Conservation (phyloP, 2,329 filamentous ascomycete genomes). For the Sclerotinia minor region DNA sequence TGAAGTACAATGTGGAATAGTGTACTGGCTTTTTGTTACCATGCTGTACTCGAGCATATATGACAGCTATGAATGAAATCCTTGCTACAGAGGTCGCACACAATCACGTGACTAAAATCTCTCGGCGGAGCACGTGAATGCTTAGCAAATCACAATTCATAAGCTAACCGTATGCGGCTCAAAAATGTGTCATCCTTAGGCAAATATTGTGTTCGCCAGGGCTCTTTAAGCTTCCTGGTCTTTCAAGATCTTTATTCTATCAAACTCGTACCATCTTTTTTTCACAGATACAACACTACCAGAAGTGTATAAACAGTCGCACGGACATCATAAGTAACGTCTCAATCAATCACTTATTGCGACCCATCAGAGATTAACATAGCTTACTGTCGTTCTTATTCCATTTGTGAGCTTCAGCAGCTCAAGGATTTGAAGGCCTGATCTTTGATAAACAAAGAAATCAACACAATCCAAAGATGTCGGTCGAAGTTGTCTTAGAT, state of each 20-base stretch:
- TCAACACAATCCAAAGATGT: constrained; percentile 56
- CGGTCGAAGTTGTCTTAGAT: constrained; percentile 72
- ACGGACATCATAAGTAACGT: not conserved
- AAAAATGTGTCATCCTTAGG: constrained; percentile 15
- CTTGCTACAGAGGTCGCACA: too few species aligned
- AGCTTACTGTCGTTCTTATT: not conserved
- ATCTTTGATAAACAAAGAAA: constrained; percentile 27
- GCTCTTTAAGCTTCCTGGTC: constrained; percentile 20
- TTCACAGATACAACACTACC: not conserved
- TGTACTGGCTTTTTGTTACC: not conserved
- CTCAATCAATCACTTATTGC: not conserved
- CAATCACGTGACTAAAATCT: not conserved
- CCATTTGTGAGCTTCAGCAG: constrained; percentile 17
- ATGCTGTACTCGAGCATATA: not conserved
- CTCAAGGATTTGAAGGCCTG: constrained; percentile 14
- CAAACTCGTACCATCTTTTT: constrained; percentile 8
- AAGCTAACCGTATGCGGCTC: constrained; percentile 14
- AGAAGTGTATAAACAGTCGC: not conserved
- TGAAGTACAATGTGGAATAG: not conserved
- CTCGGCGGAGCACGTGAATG: not conserved
- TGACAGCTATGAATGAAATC: not conserved
- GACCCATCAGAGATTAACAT: not conserved
- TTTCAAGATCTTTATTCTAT: constrained; percentile 23
- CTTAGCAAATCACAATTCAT: too few species aligned
- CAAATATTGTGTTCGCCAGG: constrained; percentile 9